Evolutionary conservation across 306 rosid genomes (phyloP).

Genomic region (Ormosia semicastrata): DNA sequence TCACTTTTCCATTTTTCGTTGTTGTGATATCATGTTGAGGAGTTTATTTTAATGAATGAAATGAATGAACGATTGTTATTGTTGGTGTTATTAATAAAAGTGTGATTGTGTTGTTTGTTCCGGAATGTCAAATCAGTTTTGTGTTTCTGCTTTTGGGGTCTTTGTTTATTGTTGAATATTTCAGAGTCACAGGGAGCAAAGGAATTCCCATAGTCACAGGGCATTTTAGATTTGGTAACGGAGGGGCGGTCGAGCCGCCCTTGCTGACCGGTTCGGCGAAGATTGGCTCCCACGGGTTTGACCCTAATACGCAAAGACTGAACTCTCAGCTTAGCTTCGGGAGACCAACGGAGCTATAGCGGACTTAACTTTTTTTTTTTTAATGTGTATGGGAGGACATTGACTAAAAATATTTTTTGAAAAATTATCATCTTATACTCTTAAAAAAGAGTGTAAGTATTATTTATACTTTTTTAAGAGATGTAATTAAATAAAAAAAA

Average conservation of each 20-base stretch:
- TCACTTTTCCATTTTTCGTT: background rate
- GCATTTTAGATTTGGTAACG: background rate
- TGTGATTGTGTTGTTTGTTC: background rate
- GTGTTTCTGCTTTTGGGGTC: slow-evolving; percentile 7
- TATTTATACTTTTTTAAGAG: no score
- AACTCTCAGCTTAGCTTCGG: background rate
- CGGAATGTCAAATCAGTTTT: background rate
- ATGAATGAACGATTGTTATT: background rate
- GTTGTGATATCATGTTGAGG: background rate
- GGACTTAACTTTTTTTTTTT: no score
- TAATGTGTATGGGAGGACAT: no score
- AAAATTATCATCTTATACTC: no score
- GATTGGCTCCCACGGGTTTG: slow-evolving; percentile 4
- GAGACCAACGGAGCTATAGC: no score
- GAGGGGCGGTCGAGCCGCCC: slow-evolving; percentile 44
- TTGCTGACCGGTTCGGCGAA: slow-evolving; percentile 46
- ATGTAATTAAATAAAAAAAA: no score
- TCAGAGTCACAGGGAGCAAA: background rate
- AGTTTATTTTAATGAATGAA: background rate
- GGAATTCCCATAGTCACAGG: background rate
- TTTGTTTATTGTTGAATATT: background rate
- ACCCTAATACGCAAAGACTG: background rate
- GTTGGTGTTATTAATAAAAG: background rate
- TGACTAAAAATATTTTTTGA: no score
- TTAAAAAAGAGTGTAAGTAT: no score